Evolutionary conservation across 1,284 basidiomycete genomes (phyloP).

Genomic region (Lignosus rhinocerotis): DNA sequence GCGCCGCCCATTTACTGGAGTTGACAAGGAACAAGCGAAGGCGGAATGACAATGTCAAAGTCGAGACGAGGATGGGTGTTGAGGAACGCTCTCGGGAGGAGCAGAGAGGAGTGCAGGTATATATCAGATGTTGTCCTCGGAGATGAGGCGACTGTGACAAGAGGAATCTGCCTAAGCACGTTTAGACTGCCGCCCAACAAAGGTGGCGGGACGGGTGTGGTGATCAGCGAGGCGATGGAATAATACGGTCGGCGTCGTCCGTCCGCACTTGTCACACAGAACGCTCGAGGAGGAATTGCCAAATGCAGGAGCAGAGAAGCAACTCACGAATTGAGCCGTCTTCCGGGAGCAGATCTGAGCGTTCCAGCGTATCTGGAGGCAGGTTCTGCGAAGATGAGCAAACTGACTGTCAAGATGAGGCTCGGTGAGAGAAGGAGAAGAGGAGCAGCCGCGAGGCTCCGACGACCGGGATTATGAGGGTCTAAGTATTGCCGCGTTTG

Average conservation of each 20-base stretch:
- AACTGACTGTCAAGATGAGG: conserved; percentile 2
- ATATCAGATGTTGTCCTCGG: conserved; percentile 22
- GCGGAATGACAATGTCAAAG: conserved; percentile 11
- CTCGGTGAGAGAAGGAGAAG: conserved; percentile 4
- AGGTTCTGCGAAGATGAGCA: conserved; percentile 4
- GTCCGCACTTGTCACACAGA: conserved; percentile 7
- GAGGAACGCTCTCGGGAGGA: conserved; percentile 11
- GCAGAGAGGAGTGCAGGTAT: conserved; percentile 9
- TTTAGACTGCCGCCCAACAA: conserved; percentile 5
- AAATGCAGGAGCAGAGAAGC: conserved; percentile 2
- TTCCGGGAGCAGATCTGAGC: conserved; percentile 8
- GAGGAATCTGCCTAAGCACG: conserved; percentile 8
- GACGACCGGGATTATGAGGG: conserved; percentile 1
- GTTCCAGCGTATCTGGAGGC: conserved; percentile 8
- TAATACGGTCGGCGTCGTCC: conserved; percentile 12
- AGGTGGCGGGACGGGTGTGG: conserved; percentile 5
- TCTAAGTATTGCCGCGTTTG: conserved; percentile 1
- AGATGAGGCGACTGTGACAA: conserved; percentile 19
- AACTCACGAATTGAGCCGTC: background rate
- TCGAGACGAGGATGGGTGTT: conserved; percentile 8
- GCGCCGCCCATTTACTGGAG: conserved; percentile 8
- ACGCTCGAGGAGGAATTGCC: conserved; percentile 13
- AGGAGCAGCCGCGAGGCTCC: conserved; percentile 7
- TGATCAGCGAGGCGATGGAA: conserved; percentile 13
- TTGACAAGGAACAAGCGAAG: conserved; percentile 15